phyloP scores from a whole-genome alignment of 75 land plant species.

The Chamaecyparis obtusa region DNA sequence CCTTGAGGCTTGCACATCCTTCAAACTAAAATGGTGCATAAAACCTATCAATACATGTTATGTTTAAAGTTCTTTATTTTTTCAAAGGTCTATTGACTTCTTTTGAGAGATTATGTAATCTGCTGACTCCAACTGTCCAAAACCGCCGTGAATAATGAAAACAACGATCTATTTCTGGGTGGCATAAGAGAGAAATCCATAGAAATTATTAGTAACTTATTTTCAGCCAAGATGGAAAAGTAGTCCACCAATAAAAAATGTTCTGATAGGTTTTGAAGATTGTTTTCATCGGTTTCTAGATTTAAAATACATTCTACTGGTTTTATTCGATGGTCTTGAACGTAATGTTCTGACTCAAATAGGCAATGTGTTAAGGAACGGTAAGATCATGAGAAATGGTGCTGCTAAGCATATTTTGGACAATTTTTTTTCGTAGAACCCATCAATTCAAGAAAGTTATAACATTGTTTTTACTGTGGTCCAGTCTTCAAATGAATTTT shows the following conservation, averaged over 20 bases:
- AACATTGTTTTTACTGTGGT: not conserved
- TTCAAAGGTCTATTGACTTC: not conserved
- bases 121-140: not conserved
- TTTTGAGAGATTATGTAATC: not conserved
- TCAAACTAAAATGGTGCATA: not conserved
- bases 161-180: not conserved
- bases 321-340: not conserved
- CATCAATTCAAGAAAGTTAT: not conserved
- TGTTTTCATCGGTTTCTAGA: not conserved
- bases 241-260: no score
- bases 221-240: not conserved
- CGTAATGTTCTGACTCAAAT: not conserved
- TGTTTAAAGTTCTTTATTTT: not conserved
- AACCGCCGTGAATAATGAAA: not conserved
- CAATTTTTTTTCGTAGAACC: not conserved
- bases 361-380: not conserved
- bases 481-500: no score
- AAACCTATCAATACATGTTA: not conserved
- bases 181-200: not conserved
- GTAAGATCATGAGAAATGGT: not conserved
- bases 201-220: not conserved
- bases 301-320: not conserved
- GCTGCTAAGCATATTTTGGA: not conserved
- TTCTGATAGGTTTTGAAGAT: not conserved
- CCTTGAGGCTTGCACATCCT: no score